Percentiles rank a stretch among this genome's conserved stretches.
phyloP scores from a whole-genome alignment of 805 yeast species.

The Candida insectorum region DNA sequence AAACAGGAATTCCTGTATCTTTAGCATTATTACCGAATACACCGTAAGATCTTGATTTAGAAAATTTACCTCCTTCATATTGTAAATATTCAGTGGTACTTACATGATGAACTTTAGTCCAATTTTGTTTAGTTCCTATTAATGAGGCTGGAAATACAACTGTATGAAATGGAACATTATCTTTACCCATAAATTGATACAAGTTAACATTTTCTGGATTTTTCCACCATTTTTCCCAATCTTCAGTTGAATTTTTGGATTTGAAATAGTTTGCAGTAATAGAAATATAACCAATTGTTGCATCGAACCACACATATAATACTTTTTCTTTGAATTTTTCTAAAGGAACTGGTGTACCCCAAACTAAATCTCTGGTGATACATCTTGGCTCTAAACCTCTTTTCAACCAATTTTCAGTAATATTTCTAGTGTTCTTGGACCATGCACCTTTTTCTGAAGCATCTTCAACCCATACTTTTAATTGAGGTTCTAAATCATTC shows the following conservation, averaged over 20 bases:
- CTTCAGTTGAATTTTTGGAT: conserved; percentile 26
- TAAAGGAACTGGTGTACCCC: conserved; percentile 99
- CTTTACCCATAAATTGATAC: conserved; percentile 99
- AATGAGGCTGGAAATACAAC: conserved; percentile 95
- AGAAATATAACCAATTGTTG: conserved; percentile 93
- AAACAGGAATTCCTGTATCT: conserved; percentile 84
- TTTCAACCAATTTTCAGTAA: conserved; percentile 89
- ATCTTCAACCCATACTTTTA: conserved; percentile 67
- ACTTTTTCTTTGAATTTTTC: conserved; percentile 85
- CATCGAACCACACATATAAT: conserved; percentile 98
- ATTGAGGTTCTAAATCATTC: conserved; percentile 76
- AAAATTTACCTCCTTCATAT: conserved; percentile 97
- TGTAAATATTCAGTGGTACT: conserved; percentile 96
- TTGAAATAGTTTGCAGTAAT: conserved; percentile 86
- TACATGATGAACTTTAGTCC: conserved; percentile 90
- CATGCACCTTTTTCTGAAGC: conserved; percentile 75
- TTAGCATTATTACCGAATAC: conserved; percentile 97
- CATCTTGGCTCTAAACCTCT: conserved; percentile 93
- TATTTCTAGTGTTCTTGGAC: conserved; percentile 88
- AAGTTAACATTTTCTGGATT: conserved; percentile 84
- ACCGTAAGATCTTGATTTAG: conserved; percentile 96
- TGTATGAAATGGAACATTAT: conserved; percentile 97
- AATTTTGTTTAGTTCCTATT: conserved; percentile 80
- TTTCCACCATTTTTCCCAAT: conserved; percentile 94
- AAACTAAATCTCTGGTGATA: conserved; percentile 92